Percentiles rank a stretch among this genome's conserved stretches.
phyloP scores from a whole-genome alignment of 352 stramenopile genomes.

The Globisporangium carolinianum region DNA sequence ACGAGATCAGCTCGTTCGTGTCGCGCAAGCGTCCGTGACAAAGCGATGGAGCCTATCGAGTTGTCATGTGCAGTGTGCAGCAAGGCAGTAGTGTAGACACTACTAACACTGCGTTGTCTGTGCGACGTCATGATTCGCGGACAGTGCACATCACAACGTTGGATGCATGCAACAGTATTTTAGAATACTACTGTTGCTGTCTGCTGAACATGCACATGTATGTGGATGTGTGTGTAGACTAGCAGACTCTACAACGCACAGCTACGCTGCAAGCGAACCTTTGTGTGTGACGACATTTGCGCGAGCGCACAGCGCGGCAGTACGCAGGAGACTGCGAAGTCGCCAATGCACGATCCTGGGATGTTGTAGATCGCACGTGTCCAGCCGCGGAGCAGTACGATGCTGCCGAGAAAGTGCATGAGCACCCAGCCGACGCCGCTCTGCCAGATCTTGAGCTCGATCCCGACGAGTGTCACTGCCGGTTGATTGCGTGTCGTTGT shows the following conservation, averaged over 20 bases:
- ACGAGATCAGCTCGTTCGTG: slow-evolving; percentile 4
- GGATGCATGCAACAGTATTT: too few relatives aligned
- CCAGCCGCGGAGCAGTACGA: not conserved
- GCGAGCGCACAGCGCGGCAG: not conserved
- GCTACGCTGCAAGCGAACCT: too few relatives aligned
- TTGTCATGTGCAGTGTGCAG: too few relatives aligned
- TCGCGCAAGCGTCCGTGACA: not conserved
- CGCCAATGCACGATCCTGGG: not conserved
- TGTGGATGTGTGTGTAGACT: too few relatives aligned
- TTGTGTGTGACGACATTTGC: not conserved
- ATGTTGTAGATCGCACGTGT: not conserved
- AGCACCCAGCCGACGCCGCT: not conserved
- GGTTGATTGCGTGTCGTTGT: not conserved
- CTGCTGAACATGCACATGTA: too few relatives aligned
- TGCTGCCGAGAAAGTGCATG: not conserved
- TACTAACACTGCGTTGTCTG: too few relatives aligned
- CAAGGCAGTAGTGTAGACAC: too few relatives aligned
- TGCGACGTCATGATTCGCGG: too few relatives aligned
- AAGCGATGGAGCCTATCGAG: too few relatives aligned
- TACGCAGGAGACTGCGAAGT: not conserved
- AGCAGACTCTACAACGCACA: too few relatives aligned
- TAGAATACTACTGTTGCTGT: too few relatives aligned
- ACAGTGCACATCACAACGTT: too few relatives aligned
- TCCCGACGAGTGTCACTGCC: not conserved
- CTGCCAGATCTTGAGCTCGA: not conserved